Evolutionary conservation across 2,329 filamentous ascomycete species (phyloP).

Genomic region (Hypomyces perniciosus): DNA sequence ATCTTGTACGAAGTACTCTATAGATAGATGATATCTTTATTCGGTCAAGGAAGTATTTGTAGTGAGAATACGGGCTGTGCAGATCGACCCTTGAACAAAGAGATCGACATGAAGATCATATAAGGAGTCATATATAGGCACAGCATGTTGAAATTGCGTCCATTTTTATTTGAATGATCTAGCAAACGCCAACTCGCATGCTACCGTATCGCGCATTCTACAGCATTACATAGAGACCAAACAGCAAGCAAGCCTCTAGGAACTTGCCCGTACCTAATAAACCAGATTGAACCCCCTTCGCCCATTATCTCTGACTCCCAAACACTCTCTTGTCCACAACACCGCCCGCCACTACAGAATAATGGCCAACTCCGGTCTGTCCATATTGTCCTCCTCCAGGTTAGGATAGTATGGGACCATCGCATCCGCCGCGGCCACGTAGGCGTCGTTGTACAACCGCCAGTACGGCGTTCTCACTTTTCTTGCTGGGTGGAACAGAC

Average conservation of each 20-base stretch:
- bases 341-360: conserved; percentile 52
- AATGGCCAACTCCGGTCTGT: conserved; percentile 76
- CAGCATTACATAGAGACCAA: background rate
- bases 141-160: background rate
- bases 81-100: too few relatives aligned
- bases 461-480: conserved; percentile 95
- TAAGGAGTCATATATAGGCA: background rate
- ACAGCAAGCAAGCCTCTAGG: background rate
- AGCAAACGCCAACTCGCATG: background rate
- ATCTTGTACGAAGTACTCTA: too few relatives aligned
- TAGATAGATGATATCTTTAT: too few relatives aligned
- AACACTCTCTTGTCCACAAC: background rate
- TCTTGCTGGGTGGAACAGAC: conserved; percentile 90
- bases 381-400: conserved; percentile 71
- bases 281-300: background rate
- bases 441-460: conserved; percentile 94
- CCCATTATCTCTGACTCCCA: background rate
- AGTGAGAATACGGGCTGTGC: too few relatives aligned
- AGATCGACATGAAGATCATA: background rate
- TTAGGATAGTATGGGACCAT: conserved; percentile 97
- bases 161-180: background rate
- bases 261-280: background rate
- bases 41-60: too few relatives aligned
- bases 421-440: conserved; percentile 85
- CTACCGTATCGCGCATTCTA: background rate